Evolutionary conservation across 2,329 filamentous ascomycete species (phyloP).

Genomic region (Ascochyta lentis): DNA sequence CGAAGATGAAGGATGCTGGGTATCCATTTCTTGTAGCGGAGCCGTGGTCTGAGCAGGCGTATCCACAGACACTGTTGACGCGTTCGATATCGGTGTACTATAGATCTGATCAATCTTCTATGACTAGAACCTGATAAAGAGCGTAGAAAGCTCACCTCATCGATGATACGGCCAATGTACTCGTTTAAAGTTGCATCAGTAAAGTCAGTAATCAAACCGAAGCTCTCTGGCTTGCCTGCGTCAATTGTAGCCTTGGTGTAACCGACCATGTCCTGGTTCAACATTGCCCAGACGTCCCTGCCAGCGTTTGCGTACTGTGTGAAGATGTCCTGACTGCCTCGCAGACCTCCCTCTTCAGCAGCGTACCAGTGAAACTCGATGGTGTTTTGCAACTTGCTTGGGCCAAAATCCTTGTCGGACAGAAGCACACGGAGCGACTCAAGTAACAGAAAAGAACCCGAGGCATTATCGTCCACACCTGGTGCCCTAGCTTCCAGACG

Average conservation of each 20-base stretch:
- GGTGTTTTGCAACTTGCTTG: slow-evolving; percentile 78
- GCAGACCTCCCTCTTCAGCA: slow-evolving; percentile 83
- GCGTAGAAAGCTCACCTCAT: slow-evolving; percentile 42
- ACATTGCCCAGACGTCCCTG: slow-evolving; percentile 87
- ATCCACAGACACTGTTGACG: slow-evolving; percentile 87
- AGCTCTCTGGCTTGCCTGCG: slow-evolving; percentile 78
- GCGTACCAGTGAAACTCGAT: slow-evolving; percentile 97
- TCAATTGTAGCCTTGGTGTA: slow-evolving; percentile 82
- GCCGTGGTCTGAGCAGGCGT: slow-evolving; percentile 78
- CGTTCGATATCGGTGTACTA: slow-evolving; percentile 86
- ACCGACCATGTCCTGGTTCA: slow-evolving; percentile 93
- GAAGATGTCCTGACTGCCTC: slow-evolving; percentile 90
- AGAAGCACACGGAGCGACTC: slow-evolving; percentile 85
- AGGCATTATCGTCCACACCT: slow-evolving; percentile 75
- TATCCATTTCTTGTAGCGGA: slow-evolving; percentile 75
- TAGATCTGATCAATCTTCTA: not conserved
- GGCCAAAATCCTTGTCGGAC: slow-evolving; percentile 68
- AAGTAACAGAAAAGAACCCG: slow-evolving; percentile 88
- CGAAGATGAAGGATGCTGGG: slow-evolving; percentile 76
- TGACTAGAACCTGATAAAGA: not conserved
- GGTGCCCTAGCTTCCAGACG: slow-evolving; percentile 57
- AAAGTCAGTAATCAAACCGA: slow-evolving; percentile 90
- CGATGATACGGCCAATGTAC: slow-evolving; percentile 88
- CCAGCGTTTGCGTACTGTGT: slow-evolving; percentile 73
- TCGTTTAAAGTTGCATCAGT: slow-evolving; percentile 80